Percentiles rank a stretch among this genome's conserved stretches.
Conservation (phyloP, 2,329 filamentous ascomycete species). For the Verticillium nonalfalfae region DNA sequence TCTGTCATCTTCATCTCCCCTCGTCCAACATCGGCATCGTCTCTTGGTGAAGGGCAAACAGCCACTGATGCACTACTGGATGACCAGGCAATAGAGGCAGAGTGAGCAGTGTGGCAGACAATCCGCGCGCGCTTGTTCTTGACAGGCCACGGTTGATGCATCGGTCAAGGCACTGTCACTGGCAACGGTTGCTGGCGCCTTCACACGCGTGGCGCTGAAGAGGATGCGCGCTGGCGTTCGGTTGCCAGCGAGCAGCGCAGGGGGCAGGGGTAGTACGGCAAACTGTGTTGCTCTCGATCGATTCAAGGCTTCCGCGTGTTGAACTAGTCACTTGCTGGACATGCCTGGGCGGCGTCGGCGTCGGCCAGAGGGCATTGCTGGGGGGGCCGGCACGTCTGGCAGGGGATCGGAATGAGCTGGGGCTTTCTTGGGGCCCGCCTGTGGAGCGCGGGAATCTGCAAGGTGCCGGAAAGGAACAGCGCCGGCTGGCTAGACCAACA, state of each 20-base stretch:
- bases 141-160: background rate
- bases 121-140: background rate
- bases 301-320: slow-evolving; percentile 11
- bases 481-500: slow-evolving; percentile 2
- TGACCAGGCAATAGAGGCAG: background rate
- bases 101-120: background rate
- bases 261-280: background rate
- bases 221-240: background rate
- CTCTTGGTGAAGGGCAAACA: background rate
- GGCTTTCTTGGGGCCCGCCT: slow-evolving; percentile 3
- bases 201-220: slow-evolving; percentile 13
- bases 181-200: slow-evolving; percentile 3
- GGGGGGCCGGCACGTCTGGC: background rate
- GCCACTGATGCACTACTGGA: background rate
- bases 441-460: slow-evolving; percentile 12
- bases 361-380: background rate
- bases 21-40: background rate
- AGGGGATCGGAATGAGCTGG: slow-evolving; percentile 9
- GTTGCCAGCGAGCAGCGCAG: background rate
- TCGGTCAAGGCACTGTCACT: background rate
- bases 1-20: background rate
- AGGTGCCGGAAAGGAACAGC: slow-evolving; percentile 13
- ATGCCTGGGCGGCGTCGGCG: background rate
- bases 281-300: slow-evolving; percentile 4
- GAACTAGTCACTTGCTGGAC: background rate